Percentiles rank a stretch among this genome's conserved stretches.
These are phyloP conservation scores for Xanthoconium stramineum DNA, from an alignment of 768 basidiomycete species.

Conservation along the genomic window DNA sequence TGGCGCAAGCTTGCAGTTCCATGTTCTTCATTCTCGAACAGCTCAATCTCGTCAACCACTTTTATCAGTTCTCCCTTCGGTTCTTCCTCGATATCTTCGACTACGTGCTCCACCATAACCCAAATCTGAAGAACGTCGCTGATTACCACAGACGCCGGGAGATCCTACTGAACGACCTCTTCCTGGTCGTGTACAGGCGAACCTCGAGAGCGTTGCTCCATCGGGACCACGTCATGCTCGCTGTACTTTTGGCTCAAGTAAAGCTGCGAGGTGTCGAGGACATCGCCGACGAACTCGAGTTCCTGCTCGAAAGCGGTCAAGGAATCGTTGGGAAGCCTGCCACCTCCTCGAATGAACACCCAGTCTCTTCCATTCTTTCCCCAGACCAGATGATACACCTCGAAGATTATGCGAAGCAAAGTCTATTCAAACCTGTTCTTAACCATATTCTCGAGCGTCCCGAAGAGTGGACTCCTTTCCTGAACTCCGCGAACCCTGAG, in stretches of 20 bases:
- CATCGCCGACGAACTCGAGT: conserved; percentile 82
- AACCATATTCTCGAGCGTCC: conserved; percentile 57
- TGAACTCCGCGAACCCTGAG: conserved; percentile 67
- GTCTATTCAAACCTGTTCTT: conserved; percentile 75
- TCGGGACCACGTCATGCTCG: conserved; percentile 87
- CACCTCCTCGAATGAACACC: conserved; percentile 33
- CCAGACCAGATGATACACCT: conserved; percentile 69
- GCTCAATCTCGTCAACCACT: conserved; percentile 90
- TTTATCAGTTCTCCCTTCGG: conserved; percentile 96
- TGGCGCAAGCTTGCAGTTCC: conserved; percentile 94
- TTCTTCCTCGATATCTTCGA: conserved; percentile 99
- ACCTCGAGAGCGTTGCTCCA: conserved; percentile 90
- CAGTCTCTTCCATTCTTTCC: conserved; percentile 49
- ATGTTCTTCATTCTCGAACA: conserved; percentile 98
- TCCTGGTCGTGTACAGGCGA: conserved; percentile 82
- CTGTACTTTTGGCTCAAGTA: conserved; percentile 85
- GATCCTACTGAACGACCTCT: conserved; percentile 83
- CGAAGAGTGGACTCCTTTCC: conserved; percentile 68
- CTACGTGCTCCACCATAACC: conserved; percentile 88
- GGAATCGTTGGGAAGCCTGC: conserved; percentile 42
- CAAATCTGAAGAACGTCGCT: conserved; percentile 75
- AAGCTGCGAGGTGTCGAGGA: conserved; percentile 80
- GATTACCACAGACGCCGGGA: conserved; percentile 72
- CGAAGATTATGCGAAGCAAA: conserved; percentile 65
- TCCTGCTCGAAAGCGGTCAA: conserved; percentile 87